Evolutionary conservation across 345 rosid species (phyloP).

Genomic region (Sisymbrium irio): DNA sequence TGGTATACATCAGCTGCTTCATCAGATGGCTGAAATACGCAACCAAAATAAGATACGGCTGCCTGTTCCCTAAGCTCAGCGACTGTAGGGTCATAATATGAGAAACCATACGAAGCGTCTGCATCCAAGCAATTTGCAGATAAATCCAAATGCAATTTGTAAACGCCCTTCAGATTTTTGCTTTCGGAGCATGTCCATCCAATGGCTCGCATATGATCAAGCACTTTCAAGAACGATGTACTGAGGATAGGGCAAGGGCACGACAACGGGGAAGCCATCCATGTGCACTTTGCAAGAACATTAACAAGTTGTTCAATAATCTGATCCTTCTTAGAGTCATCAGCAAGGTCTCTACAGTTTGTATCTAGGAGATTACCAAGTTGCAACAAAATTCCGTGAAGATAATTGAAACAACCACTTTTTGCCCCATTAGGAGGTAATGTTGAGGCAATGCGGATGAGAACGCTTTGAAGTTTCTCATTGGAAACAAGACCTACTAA

Average conservation of each 20-base stretch:
- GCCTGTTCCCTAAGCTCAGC: conserved; percentile 84
- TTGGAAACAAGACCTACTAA: conserved; percentile 84
- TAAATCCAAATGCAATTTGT: conserved; percentile 58
- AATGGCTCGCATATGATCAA: conserved; percentile 78
- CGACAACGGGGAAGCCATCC: conserved; percentile 73
- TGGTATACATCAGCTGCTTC: conserved; percentile 46
- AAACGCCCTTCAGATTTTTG: conserved; percentile 40
- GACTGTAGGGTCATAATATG: conserved; percentile 75
- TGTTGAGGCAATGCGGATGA: conserved; percentile 64
- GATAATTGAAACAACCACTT: conserved; percentile 53
- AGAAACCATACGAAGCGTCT: conserved; percentile 49
- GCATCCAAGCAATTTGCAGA: conserved; percentile 66
- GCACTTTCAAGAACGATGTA: conserved; percentile 65
- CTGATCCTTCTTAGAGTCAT: conserved; percentile 70
- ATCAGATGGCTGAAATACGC: conserved; percentile 59
- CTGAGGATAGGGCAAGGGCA: conserved; percentile 85
- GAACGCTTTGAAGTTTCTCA: conserved; percentile 69
- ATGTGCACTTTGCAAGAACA: conserved; percentile 52
- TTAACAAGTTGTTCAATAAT: conserved; percentile 60
- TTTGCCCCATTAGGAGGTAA: conserved; percentile 46
- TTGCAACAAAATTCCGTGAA: conserved; percentile 86
- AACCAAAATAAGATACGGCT: conserved; percentile 72
- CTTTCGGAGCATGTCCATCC: conserved; percentile 45
- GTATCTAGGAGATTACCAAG: conserved; percentile 70
- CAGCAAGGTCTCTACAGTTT: conserved; percentile 79